Evolutionary conservation across 73 alveolate species (phyloP).

Genomic region (Uronychia binucleata): DNA sequence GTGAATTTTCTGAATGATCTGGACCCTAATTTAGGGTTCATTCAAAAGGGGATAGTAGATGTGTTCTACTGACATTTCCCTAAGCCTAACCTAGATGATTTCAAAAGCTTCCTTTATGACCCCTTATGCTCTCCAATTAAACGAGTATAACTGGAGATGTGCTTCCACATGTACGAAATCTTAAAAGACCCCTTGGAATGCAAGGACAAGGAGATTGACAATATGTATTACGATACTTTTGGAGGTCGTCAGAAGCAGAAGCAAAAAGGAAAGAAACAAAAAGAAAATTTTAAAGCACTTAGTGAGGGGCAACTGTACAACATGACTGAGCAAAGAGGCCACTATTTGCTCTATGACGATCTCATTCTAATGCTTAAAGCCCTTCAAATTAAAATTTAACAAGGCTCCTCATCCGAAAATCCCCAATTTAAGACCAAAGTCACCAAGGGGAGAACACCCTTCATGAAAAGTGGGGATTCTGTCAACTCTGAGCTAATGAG

Average conservation of each 20-base stretch:
- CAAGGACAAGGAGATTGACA: neutral
- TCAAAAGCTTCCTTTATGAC: neutral
- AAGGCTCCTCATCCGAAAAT: too few relatives aligned
- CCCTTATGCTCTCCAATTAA: neutral
- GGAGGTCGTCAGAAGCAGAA: neutral
- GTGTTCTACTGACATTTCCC: neutral
- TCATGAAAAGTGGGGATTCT: too few relatives aligned
- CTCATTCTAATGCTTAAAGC: neutral
- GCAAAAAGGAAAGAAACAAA: neutral
- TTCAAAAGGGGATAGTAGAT: neutral
- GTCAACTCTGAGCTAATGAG: too few relatives aligned
- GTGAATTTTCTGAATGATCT: too few relatives aligned
- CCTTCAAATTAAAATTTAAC: neutral
- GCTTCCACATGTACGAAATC: neutral
- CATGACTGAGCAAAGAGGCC: neutral
- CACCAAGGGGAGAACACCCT: too few relatives aligned
- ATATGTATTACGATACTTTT: too few relatives aligned
- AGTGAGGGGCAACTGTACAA: neutral
- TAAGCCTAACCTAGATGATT: neutral
- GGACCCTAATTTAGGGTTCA: neutral
- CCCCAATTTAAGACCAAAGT: too few relatives aligned
- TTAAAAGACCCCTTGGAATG: neutral
- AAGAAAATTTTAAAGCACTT: neutral
- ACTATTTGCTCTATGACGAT: neutral
- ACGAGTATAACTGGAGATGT: neutral